Evolutionary conservation across 1,284 basidiomycete species (phyloP).

Genomic region (Microbotryomycetes sp.): DNA sequence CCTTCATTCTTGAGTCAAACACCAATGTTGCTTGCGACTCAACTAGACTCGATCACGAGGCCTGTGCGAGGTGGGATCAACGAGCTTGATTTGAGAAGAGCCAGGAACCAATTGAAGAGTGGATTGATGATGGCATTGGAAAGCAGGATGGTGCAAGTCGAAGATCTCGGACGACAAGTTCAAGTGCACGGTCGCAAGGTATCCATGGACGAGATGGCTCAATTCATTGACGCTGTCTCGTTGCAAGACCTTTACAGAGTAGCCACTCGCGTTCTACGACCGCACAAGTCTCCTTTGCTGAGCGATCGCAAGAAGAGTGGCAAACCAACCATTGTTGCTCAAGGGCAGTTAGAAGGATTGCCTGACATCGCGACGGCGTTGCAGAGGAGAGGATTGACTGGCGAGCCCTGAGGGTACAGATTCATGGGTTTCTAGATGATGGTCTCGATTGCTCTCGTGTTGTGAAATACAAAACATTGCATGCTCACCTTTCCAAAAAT

Average conservation of each 20-base stretch:
- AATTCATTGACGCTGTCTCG: conserved; percentile 75
- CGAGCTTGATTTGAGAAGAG: conserved; percentile 65
- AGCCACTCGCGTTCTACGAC: conserved; percentile 59
- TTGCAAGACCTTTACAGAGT: conserved; percentile 64
- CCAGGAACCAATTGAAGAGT: conserved; percentile 93
- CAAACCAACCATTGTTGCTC: conserved; percentile 46
- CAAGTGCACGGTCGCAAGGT: conserved; percentile 87
- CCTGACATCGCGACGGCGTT: conserved; percentile 41
- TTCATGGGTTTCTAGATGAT: too few relatives aligned
- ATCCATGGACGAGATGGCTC: conserved; percentile 84
- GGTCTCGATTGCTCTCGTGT: too few relatives aligned
- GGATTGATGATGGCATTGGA: conserved; percentile 94
- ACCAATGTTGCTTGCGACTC: conserved; percentile 70
- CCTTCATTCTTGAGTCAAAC: conserved; percentile 50
- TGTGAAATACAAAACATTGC: too few relatives aligned
- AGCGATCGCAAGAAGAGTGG: conserved; percentile 44
- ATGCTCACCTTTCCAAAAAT: too few relatives aligned
- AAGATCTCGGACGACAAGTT: conserved; percentile 75
- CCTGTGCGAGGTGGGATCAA: conserved; percentile 50
- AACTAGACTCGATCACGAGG: conserved; percentile 51
- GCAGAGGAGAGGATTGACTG: conserved; percentile 40
- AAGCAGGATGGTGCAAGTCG: conserved; percentile 80
- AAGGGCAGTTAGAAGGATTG: conserved; percentile 41
- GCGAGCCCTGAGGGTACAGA: background rate
- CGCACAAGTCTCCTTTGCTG: conserved; percentile 30